These are phyloP conservation scores for Phaffia rhodozyma DNA, from an alignment of 1,284 basidiomycete species.

Conservation along the genomic window DNA sequence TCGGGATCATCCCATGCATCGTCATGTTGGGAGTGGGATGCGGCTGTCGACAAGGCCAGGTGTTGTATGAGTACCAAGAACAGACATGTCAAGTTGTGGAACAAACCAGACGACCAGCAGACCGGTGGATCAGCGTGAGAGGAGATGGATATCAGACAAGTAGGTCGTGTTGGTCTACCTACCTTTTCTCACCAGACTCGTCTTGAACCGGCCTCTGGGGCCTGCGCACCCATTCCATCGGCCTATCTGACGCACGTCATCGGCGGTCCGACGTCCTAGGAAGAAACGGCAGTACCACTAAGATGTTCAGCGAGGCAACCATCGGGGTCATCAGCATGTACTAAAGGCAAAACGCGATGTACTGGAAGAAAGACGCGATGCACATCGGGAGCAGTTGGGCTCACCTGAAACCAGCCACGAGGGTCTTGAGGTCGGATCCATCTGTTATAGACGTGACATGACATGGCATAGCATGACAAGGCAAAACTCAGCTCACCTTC, in stretches of 20 bases:
- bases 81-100: neutral
- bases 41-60: neutral
- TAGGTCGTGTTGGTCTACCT: neutral
- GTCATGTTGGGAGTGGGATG: neutral
- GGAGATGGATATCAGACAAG: neutral
- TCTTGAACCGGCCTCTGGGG: conserved; percentile 16
- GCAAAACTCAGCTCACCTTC: no score
- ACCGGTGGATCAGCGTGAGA: neutral
- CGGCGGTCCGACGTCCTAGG: conserved; percentile 10
- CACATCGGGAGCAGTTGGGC: no score
- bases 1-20: conserved; percentile 1
- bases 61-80: neutral
- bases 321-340: neutral
- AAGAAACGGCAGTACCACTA: conserved; percentile 17
- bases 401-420: conserved; percentile 17
- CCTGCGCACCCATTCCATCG: conserved; percentile 11
- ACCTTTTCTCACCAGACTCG: conserved; percentile 11
- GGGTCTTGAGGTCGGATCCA: conserved; percentile 15
- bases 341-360: neutral
- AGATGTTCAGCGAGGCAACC: neutral
- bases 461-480: no score
- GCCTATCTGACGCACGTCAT: conserved; percentile 9
- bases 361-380: no score
- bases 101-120: neutral
- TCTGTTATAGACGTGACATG: neutral